These are phyloP conservation scores for Beauveria rudraprayagi DNA, from an alignment of 2,329 filamentous ascomycete species.

Conservation along the genomic window DNA sequence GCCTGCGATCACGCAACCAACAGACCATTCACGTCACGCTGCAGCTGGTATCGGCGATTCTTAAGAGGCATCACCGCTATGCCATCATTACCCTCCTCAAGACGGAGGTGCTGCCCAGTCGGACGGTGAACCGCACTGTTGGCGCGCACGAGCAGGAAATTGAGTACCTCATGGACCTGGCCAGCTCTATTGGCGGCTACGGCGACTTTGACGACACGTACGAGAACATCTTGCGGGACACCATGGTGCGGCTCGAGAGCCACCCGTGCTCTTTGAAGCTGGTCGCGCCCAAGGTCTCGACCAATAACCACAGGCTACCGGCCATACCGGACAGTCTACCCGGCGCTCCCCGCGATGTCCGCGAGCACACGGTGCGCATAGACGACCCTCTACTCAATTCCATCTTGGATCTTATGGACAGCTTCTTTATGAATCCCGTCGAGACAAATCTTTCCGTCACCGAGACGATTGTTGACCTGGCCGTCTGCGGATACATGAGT, in stretches of 20 bases:
- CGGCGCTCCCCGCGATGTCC: slow-evolving; percentile 52
- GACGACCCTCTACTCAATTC: slow-evolving; percentile 58
- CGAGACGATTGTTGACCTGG: slow-evolving; percentile 72
- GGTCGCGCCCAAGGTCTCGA: slow-evolving; percentile 53
- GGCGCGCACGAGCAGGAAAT: slow-evolving; percentile 71
- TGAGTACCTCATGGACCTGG: slow-evolving; percentile 61
- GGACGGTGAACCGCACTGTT: slow-evolving; percentile 53
- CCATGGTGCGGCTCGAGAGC: slow-evolving; percentile 57
- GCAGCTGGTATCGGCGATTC: slow-evolving; percentile 75
- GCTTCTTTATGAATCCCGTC: slow-evolving; percentile 83
- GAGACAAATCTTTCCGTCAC: slow-evolving; percentile 87
- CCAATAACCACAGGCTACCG: slow-evolving; percentile 49
- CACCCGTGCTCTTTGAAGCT: slow-evolving; percentile 65
- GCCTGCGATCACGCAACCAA: slow-evolving; percentile 72
- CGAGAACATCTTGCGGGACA: slow-evolving; percentile 63
- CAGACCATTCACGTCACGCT: slow-evolving; percentile 88
- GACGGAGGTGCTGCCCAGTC: slow-evolving; percentile 49
- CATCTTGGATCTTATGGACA: slow-evolving; percentile 61
- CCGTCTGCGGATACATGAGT: slow-evolving; percentile 74
- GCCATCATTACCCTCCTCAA: slow-evolving; percentile 69
- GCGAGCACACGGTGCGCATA: slow-evolving; percentile 51
- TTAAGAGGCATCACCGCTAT: slow-evolving; percentile 82
- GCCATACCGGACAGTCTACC: slow-evolving; percentile 48
- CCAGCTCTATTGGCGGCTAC: slow-evolving; percentile 59
- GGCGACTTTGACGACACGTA: slow-evolving; percentile 67